These are phyloP conservation scores for Salix exigua DNA, from an alignment of 345 rosid species.

Conservation along the genomic window DNA sequence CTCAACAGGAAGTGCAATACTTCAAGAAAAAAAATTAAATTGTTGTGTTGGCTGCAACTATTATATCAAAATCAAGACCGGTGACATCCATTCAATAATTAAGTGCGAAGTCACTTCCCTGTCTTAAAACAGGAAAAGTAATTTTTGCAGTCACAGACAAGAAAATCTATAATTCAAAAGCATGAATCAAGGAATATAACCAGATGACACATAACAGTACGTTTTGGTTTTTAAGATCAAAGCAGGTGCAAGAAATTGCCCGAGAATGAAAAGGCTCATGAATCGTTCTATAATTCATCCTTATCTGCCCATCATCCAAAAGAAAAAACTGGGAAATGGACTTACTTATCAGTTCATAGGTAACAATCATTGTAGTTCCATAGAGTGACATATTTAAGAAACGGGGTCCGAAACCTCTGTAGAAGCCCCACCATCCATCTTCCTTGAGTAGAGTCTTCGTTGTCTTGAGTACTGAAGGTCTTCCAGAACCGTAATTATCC, in stretches of 20 bases:
- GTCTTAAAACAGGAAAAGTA: not conserved
- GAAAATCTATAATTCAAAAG: not conserved
- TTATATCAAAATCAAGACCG: not conserved
- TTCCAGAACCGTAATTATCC: conserved; percentile 54
- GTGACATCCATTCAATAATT: no score
- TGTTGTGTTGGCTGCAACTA: not conserved
- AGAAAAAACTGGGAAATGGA: not conserved
- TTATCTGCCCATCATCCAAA: not conserved
- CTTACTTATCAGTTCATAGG: conserved; percentile 64
- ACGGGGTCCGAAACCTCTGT: conserved; percentile 61
- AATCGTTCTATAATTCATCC: not conserved
- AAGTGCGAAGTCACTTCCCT: not conserved
- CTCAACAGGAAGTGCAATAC: not conserved
- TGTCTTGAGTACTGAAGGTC: conserved; percentile 58
- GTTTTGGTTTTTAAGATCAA: not conserved
- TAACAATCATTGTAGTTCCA: conserved; percentile 67
- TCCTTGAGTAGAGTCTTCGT: conserved; percentile 44
- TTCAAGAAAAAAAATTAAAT: not conserved
- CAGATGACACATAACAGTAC: not conserved
- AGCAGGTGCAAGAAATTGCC: not conserved
- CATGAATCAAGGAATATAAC: not conserved
- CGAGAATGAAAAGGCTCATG: not conserved
- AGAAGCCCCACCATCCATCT: conserved; percentile 62
- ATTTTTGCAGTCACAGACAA: no score
- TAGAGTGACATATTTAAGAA: conserved; percentile 59